Evolutionary conservation across 352 stramenopile species (phyloP), one percentile per base, ranked within the genome.

Genomic region (Lagenidium giganteum): DNA sequence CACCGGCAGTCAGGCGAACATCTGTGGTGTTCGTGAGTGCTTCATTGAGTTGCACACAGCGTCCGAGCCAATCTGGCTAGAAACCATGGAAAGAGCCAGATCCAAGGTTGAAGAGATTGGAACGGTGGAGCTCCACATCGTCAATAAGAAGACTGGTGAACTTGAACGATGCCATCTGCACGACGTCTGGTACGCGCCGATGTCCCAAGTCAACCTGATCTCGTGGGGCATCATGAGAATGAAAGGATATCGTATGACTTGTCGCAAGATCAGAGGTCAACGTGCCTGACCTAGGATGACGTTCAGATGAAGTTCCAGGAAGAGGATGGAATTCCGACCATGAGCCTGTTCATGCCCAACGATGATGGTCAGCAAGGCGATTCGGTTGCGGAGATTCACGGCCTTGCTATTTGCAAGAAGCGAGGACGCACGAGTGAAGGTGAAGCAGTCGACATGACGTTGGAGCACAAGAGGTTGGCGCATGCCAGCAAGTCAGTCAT

Each of bases 1-100:
- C 29, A 36, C 16, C 2, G 40, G 40, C 3, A 47, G 40, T 9
- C 40, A 38, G 9, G 40, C 31, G 4, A 34, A 47, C 28, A n/a
- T 47, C 12, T 38, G 40, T 23, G 21, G 14, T 3, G 29, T 26
- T 3, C 27, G 29, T 7, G 40, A 37, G 8, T 27, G 18, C 11
- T 46, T 47, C 29, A 20, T n/a, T 3, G 22, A 29, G 13, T 20
- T 47, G 9, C 7, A 47, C 12, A 12, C 18, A 7, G n/a, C n/a
- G 21, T 47, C 7, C 5, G 14, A 1, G 26, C 16, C 1, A 20
- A 17, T 0, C 28, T n/a, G 38, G 5, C 27, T 47, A 14, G 13
- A 38, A 21, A 47, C 38, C 28, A 36, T 47, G 40, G 38, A 25
- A n/a, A 29, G 28, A 11, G 12, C 27, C 17, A 29, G 5, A 29